Percentiles rank a stretch among this genome's conserved stretches.
Conservation (phyloP, 306 rosid genomes). For the Vigna radiata region DNA sequence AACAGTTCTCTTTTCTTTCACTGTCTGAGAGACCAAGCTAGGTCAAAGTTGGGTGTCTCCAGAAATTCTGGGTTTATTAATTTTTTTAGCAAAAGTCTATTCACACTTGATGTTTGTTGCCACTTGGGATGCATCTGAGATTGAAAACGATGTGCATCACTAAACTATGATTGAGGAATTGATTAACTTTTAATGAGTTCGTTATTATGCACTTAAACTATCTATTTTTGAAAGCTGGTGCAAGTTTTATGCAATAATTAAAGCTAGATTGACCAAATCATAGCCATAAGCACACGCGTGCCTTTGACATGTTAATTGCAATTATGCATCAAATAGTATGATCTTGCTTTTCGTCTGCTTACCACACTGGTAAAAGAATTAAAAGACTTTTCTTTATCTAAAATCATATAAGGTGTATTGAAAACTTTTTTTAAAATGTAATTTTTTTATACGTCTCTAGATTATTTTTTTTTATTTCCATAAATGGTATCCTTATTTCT, state of each 20-base stretch:
- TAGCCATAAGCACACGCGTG: slow-evolving; percentile 13
- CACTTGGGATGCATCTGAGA: slow-evolving; percentile 18
- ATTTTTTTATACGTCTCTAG: too few relatives aligned
- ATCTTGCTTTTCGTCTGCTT: too few relatives aligned
- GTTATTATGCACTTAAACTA: slow-evolving; percentile 12
- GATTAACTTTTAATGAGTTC: slow-evolving; percentile 6
- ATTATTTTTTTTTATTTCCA: too few relatives aligned
- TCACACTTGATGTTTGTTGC: background rate
- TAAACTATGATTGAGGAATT: slow-evolving; percentile 18
- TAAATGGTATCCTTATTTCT: too few relatives aligned
- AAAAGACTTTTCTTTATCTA: too few relatives aligned
- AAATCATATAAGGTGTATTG: too few relatives aligned
- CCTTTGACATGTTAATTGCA: slow-evolving; percentile 29
- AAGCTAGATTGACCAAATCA: slow-evolving; percentile 17
- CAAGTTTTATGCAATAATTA: background rate
- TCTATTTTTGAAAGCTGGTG: slow-evolving; percentile 10
- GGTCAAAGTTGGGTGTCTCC: background rate
- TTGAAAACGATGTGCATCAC: slow-evolving; percentile 15
- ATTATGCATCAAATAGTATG: background rate
- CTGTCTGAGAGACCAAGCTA: background rate
- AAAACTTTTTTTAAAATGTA: too few relatives aligned
- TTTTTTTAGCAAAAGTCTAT: slow-evolving; percentile 15
- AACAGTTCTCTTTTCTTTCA: background rate
- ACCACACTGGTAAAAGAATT: too few relatives aligned
- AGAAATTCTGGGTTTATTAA: background rate